phyloP scores from a whole-genome alignment of 495 filamentous ascomycete genomes.

The Bombardia bombarda region DNA sequence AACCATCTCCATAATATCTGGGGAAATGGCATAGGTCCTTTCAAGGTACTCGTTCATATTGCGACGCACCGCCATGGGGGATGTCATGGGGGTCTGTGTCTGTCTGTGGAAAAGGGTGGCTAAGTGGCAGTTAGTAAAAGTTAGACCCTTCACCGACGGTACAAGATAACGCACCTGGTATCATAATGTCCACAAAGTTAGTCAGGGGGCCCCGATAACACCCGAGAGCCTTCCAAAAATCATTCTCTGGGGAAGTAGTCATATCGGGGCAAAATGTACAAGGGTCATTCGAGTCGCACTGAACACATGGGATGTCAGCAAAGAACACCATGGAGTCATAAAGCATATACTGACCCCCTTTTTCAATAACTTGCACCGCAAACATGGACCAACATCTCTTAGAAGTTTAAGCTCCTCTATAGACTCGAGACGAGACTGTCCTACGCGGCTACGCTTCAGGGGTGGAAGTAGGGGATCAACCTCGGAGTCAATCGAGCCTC shows the following conservation, averaged over 20 bases:
- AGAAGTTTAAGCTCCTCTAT: constrained; percentile 41
- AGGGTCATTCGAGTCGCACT: constrained; percentile 41
- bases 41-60: constrained; percentile 45
- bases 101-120: constrained; percentile 37
- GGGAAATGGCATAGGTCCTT: constrained; percentile 30
- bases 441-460: constrained; percentile 39
- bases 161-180: constrained; percentile 29
- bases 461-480: constrained; percentile 43
- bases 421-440: constrained; percentile 38
- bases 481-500: constrained; percentile 39
- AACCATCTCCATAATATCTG: constrained; percentile 29
- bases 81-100: constrained; percentile 41
- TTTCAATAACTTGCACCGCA: constrained; percentile 35
- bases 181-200: constrained; percentile 35
- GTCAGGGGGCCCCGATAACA: constrained; percentile 38
- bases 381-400: constrained; percentile 34
- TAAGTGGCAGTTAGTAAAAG: constrained; percentile 6
- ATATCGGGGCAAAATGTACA: constrained; percentile 34
- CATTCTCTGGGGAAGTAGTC: constrained; percentile 24
- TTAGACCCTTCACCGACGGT: constrained; percentile 3
- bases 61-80: constrained; percentile 37
- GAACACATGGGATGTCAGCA: background rate
- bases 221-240: constrained; percentile 38
- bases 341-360: constrained; percentile 34
- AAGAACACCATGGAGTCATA: too few species aligned